phyloP scores from a whole-genome alignment of 495 filamentous ascomycete species.

The Lophium mytilinum region DNA sequence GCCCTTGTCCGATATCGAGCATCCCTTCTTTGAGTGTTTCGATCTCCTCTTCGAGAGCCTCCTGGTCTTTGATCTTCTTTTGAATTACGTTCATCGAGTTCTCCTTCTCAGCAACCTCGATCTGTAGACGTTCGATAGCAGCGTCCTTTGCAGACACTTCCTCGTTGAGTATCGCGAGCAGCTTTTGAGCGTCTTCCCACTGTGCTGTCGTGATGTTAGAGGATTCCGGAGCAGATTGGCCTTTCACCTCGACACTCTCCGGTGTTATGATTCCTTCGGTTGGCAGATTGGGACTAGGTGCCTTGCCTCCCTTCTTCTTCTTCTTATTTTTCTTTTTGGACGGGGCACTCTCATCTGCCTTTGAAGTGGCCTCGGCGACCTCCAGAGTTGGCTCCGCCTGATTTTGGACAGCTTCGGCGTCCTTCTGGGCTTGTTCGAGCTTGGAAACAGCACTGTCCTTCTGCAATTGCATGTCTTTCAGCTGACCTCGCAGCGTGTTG shows the following conservation, averaged over 20 bases:
- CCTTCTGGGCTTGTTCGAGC: slow-evolving; percentile 22
- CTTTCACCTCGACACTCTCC: slow-evolving; percentile 19
- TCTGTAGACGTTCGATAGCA: slow-evolving; percentile 38
- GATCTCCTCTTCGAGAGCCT: slow-evolving; percentile 78
- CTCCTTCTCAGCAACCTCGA: slow-evolving; percentile 65
- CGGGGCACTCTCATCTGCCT: slow-evolving; percentile 7
- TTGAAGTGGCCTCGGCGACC: neutral
- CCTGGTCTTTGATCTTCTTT: slow-evolving; percentile 58
- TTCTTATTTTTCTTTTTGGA: slow-evolving; percentile 79
- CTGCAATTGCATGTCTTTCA: slow-evolving; percentile 38
- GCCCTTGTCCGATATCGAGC: slow-evolving; percentile 64
- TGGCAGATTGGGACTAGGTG: slow-evolving; percentile 11
- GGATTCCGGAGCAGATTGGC: slow-evolving; percentile 4
- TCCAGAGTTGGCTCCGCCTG: slow-evolving; percentile 5
- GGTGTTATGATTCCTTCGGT: slow-evolving; percentile 34
- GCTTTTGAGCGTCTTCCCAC: slow-evolving; percentile 40
- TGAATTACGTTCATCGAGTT: slow-evolving; percentile 56
- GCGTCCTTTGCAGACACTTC: slow-evolving; percentile 19
- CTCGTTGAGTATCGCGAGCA: slow-evolving; percentile 35
- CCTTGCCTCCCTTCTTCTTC: slow-evolving; percentile 75
- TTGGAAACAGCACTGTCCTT: slow-evolving; percentile 25
- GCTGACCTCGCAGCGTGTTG: slow-evolving; percentile 42
- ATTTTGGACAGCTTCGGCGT: slow-evolving; percentile 8
- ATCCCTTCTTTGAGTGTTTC: slow-evolving; percentile 75
- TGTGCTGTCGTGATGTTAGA: slow-evolving; percentile 9